Evolutionary conservation across 306 rosid species (phyloP).

Genomic region (Ceratonia siliqua): DNA sequence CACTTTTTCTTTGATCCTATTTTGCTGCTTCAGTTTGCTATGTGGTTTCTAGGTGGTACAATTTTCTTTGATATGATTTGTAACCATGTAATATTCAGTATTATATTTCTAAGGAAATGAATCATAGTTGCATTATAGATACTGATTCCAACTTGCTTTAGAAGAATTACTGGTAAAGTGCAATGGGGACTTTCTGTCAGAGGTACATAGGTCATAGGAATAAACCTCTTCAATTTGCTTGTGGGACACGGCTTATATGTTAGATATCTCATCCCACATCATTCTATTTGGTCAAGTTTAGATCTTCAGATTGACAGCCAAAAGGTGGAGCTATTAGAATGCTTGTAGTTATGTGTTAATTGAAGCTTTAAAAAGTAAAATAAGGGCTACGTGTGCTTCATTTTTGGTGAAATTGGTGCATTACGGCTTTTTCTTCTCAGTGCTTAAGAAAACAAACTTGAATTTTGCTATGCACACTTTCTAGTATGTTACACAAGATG

Average conservation of each 20-base stretch:
- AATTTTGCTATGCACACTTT: slow-evolving; percentile 1
- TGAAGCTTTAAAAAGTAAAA: not conserved
- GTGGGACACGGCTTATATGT: not conserved
- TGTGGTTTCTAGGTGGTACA: not conserved
- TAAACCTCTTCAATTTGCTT: slow-evolving; percentile 8
- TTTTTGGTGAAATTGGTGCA: not conserved
- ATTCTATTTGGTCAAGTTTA: slow-evolving; percentile 17
- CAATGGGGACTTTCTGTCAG: not conserved
- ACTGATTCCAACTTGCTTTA: not conserved
- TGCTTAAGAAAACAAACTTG: slow-evolving; percentile 5
- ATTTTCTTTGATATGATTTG: slow-evolving; percentile 1
- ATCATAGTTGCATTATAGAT: not conserved
- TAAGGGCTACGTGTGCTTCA: slow-evolving; percentile 1
- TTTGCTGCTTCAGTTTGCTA: slow-evolving; percentile 11
- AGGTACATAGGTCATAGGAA: slow-evolving; percentile 5
- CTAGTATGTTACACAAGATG: not conserved
- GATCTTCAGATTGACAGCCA: not conserved
- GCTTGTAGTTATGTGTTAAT: not conserved
- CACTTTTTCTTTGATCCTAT: not conserved
- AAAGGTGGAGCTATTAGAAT: slow-evolving; percentile 13
- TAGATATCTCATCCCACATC: slow-evolving; percentile 4
- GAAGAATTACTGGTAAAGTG: not conserved
- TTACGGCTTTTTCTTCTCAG: slow-evolving; percentile 1
- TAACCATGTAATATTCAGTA: not conserved
- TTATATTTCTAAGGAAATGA: not conserved